Base-by-base conservation (phyloP, 306 rosid genomes). In the Prunus dulcis region DNA sequence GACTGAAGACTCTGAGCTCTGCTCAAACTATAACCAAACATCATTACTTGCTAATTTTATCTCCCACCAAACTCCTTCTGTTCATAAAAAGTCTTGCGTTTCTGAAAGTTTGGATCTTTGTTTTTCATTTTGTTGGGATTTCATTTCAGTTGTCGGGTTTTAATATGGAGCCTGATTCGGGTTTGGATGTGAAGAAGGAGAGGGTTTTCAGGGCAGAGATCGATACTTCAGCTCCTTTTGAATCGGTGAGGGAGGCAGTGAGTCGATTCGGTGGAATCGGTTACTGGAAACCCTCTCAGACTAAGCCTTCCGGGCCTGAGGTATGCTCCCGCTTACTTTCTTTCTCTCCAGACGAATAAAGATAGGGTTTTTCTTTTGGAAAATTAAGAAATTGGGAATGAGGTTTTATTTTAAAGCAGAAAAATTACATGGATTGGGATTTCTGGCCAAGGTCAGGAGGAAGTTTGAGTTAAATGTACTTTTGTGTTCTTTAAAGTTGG, bases 141-240 rank as follows among this genome's bases (percentile, higher is more conserved):
- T 58, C 25, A 58, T 62, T 73, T 73, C 12, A 19, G 13, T 43
- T 56, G 76, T 41, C 38, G 27, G 47, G 61, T 57, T 32, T 20
- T 61, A 34, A 47, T 43, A 51, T 66, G 73, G 82, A 79, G 66
- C 3, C 4, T 22, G 78, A 56, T 64, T 78, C 77, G 25, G 74
- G n/a, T 17, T 27, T 28, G 65, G 63, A 25, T n/a, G 64, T 30
- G 85, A 58, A 34, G 56, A 74, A 57, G 64, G 68, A 52, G 70
- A 56, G 34, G 3, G 74, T 67, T 76, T 55, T 76, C 23, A 81
- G 89, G 84, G 86, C 91, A 6, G 98, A 89, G 87, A 69, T 91
- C 80, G 98, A 93, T 69, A 93, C 98, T 20, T 91, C 97, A 0
- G 93, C 84, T 1, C 97, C 98, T 2, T 88, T 93, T 76, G 91